Percentiles rank a stretch among this genome's conserved stretches.
These are phyloP conservation scores for Diaporthe caulivora DNA, from an alignment of 2,329 filamentous ascomycete species.

Conservation along the genomic window DNA sequence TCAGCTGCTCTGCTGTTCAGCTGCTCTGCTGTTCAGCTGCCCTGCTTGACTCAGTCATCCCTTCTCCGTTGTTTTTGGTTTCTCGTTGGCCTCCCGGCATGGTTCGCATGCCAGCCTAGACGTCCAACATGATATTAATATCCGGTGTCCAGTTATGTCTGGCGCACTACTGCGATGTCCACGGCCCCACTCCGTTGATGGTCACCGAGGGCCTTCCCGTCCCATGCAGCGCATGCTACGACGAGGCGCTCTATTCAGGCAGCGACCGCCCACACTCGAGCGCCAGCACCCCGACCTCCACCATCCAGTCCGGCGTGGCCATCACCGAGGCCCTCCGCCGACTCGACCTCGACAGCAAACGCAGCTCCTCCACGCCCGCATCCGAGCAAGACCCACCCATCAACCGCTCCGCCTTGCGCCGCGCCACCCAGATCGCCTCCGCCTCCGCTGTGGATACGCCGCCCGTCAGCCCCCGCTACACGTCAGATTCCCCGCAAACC, in stretches of 20 bases:
- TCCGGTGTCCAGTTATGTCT: constrained; percentile 71
- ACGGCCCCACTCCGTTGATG: constrained; percentile 77
- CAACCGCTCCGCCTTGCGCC: constrained; percentile 57
- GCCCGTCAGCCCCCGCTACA: constrained; percentile 66
- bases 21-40: not conserved
- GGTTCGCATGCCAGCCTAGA: constrained; percentile 20
- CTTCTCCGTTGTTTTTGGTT: not conserved
- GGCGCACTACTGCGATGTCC: constrained; percentile 78
- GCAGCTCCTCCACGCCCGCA: constrained; percentile 57
- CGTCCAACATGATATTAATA: constrained; percentile 52
- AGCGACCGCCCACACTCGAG: constrained; percentile 57
- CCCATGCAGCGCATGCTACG: constrained; percentile 70
- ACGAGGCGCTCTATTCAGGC: constrained; percentile 51
- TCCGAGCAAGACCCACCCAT: constrained; percentile 60
- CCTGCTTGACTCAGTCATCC: constrained; percentile 3
- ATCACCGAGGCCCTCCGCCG: constrained; percentile 63
- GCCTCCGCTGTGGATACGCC: constrained; percentile 67
- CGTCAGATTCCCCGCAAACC: constrained; percentile 38
- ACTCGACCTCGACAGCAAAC: constrained; percentile 56
- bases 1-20: too few relatives aligned
- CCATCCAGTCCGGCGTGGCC: constrained; percentile 46
- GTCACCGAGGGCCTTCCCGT: constrained; percentile 76
- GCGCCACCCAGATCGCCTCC: constrained; percentile 48
- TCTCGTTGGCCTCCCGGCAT: constrained; percentile 11
- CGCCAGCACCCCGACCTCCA: constrained; percentile 51